A percentile compares a stretch with the other conserved stretches of the same genome.
These are phyloP conservation scores for Glycyrrhiza uralensis DNA, from an alignment of 306 rosid species.

Conservation along the genomic window DNA sequence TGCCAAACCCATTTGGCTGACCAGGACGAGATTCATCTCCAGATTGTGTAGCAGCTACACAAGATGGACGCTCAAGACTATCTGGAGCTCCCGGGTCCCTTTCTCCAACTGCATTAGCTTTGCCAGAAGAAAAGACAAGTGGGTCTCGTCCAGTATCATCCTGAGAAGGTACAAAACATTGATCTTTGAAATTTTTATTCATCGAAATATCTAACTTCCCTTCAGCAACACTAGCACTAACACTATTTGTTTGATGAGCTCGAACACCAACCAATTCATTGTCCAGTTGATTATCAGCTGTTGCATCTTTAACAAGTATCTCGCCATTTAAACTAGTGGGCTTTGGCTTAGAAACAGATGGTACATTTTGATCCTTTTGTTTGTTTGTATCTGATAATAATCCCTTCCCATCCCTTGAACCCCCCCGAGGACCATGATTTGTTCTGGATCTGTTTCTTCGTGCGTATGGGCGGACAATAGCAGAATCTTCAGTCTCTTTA, in stretches of 20 bases:
- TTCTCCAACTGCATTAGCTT: slow-evolving; percentile 44
- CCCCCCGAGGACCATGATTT: slow-evolving; percentile 76
- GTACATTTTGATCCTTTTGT: slow-evolving; percentile 50
- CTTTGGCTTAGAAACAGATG: slow-evolving; percentile 62
- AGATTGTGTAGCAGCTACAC: slow-evolving; percentile 38
- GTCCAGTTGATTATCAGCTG: slow-evolving; percentile 43
- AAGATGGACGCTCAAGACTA: slow-evolving; percentile 39
- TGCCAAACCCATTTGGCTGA: slow-evolving; percentile 65
- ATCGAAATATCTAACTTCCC: slow-evolving; percentile 48
- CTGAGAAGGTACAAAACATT: slow-evolving; percentile 41
- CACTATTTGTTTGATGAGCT: slow-evolving; percentile 34
- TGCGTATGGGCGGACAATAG: slow-evolving; percentile 90
- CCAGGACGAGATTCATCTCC: slow-evolving; percentile 53
- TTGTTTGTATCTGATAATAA: slow-evolving; percentile 47
- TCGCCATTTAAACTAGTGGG: slow-evolving; percentile 66
- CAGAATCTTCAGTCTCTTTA: slow-evolving; percentile 92
- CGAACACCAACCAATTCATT: slow-evolving; percentile 48
- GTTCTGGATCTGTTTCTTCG: slow-evolving; percentile 93
- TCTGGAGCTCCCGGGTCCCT: slow-evolving; percentile 38
- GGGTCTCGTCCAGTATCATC: slow-evolving; percentile 35
- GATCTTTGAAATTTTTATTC: slow-evolving; percentile 38
- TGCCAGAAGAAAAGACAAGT: slow-evolving; percentile 42
- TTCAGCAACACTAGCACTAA: slow-evolving; percentile 44
- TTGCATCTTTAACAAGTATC: slow-evolving; percentile 35
- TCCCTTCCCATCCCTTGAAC: slow-evolving; percentile 60